Base-by-base conservation (phyloP, 768 basidiomycete genomes). In the Phaffia australis region DNA sequence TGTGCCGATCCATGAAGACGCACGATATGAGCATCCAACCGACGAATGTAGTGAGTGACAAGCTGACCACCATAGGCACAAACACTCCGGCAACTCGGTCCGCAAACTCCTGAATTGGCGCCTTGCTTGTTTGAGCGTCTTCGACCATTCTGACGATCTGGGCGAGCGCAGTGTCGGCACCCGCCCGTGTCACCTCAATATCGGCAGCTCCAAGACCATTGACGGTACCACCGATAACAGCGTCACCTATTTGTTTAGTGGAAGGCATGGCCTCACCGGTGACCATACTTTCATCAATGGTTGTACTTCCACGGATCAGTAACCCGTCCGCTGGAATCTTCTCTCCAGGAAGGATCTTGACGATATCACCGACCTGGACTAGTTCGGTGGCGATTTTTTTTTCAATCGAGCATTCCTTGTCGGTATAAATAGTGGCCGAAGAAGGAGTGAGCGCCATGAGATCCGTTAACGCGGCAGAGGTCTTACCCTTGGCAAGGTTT, bases 141-240 rank as follows among this genome's bases (percentile, higher is more conserved):
- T 98, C 93, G 69, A 99, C 95, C 63, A 98, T 85, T 71, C 85
- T 85, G 68, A 98, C 94, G 70, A 99, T 97, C 78, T 98, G 95
- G 3, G 92, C 83, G 14, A 99, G 82, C 0, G 95, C 92, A 0
- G 95, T 97, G 74, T 99, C 92, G 72, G 90, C 88, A 49, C 95
- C 95, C 4, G 95, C 92, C 16, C 92, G 87, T 0, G 88, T 92
- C 72, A 99, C 91, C 42, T 86, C 77, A 87, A 99, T 92, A 75
- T 98, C 90, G 76, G 98, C 89, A 0, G 92, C 90, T n/a, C 95
- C 95, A 11, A 93, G 80, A 4, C 92, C 90, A 72, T 99, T 99
- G 75, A 99, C 85, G 0, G 95, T 98, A 0, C 95, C 95, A 7
- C 95, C 95, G 70, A 98, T 98, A 55, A 98, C 91, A 50, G 77